Conservation (phyloP, 2,329 filamentous ascomycete species). For the Botryosphaeria dothidea region DNA sequence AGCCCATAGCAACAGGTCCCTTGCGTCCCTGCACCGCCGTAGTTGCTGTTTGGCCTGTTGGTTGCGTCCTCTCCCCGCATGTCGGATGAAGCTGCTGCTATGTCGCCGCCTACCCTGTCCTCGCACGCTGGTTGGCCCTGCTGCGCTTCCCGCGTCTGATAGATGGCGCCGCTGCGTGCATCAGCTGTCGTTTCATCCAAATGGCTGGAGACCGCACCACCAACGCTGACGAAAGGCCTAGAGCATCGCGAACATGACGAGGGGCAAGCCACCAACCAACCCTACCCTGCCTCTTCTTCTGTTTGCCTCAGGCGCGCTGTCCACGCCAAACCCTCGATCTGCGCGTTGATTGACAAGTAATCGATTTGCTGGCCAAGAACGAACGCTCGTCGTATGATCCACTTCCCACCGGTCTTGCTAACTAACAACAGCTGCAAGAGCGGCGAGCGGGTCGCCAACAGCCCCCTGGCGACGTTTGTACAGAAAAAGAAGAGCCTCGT, state of each 20-base stretch:
- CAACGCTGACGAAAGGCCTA: neutral
- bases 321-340: neutral
- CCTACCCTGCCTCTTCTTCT: neutral
- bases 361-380: neutral
- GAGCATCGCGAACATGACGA: neutral
- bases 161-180: constrained; percentile 12
- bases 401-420: constrained; percentile 8
- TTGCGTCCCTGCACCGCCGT: constrained; percentile 12
- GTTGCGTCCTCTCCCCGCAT: neutral
- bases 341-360: neutral
- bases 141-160: constrained; percentile 6
- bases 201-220: neutral
- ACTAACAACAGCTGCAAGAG: constrained; percentile 7
- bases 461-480: neutral
- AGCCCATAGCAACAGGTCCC: neutral
- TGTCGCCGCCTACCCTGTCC: neutral
- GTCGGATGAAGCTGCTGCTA: neutral
- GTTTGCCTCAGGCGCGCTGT: neutral
- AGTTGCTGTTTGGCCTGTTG: neutral
- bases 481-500: neutral
- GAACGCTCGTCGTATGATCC: constrained; percentile 4
- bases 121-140: constrained; percentile 5
- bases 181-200: constrained; percentile 12
- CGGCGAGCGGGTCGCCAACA: constrained; percentile 7
- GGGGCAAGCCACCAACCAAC: neutral